Evolutionary conservation across 2,329 filamentous ascomycete genomes (phyloP), one percentile per base, ranked within the genome.

Genomic region (Apiospora hydei): DNA sequence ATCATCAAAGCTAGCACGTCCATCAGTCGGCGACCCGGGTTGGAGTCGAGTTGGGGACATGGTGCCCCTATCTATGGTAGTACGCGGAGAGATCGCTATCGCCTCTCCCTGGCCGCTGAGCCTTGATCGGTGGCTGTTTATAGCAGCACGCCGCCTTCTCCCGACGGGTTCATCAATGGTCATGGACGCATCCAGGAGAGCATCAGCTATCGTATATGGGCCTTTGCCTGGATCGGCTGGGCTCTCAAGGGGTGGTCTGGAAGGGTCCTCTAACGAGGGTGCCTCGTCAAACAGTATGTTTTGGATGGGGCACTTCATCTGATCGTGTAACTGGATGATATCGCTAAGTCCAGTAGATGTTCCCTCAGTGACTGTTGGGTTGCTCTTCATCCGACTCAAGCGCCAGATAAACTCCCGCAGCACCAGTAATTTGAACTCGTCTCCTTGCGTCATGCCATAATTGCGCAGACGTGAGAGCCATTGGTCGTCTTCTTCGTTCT

Each of bases 331-430:
- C 0, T 91, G 88, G 8, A 98, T 88, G 16, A 98, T 90, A 69
- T 89, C 89, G 76, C 93, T 93, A 73, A 93, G 86, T n/a, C 87
- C 80, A 21, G 77, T 81, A 75, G 81, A 71, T 73, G 85, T 78
- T 74, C 79, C 78, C 71, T 83, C 82, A 70, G 88, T 86, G 4
- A 78, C 77, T 1, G 79, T 77, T 4, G 83, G 77, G 57, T 89
- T 86, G 13, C 88, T 84, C 78, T 91, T 93, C 73, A 93, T 91
- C 77, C 91, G 90, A 69, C 93, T 93, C 10, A 96, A 88, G 51
- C 94, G 91, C 93, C 94, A 98, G 53, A 99, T 94, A 78, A 97
- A 98, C 79, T 98, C 95, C 72, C 94, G 88, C 14, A 99, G 85
- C 6, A 92, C 93, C 47, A 98, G 85, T 2, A 99, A 84, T 81